Base-by-base conservation (phyloP, 768 basidiomycete genomes). In the Lentinula edodes region DNA sequence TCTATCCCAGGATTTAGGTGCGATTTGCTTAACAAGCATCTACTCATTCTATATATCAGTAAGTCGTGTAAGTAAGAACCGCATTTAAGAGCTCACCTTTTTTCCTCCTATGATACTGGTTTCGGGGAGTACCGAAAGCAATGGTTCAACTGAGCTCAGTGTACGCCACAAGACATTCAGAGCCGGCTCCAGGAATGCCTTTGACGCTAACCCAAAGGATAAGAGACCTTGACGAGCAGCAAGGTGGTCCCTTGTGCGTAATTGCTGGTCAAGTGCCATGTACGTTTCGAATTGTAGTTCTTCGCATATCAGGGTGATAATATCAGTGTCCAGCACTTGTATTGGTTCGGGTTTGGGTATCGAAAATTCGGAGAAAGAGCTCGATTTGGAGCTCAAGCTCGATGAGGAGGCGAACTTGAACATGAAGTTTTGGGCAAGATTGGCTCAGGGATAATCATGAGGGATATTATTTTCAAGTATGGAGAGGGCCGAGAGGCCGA, bases 241-340 rank as follows among this genome's bases (percentile, higher is more conserved):
- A 38, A 56, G 55, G 32, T 56, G 41, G 5, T 41, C 23, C 5
- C 15, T 45, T 12, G 41, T 56, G n/a, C 55, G 38, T 28, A 38
- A 43, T 56, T 43, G 55, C 18, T 39, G 55, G 43, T 56, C 55
- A 13, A 56, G 55, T 41, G 55, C 55, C 55, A 56, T 42, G 55
- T 41, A 56, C 39, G 55, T 41, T 6, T 28, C 55, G 38, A 28
- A 41, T 20, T 56, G 55, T 4, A 56, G 41, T 13, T 56, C 39
- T 18, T 56, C 55, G 41, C 55, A 56, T 42, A 56, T 56, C n/a
- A 56, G 41, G 12, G 23, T 16, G 23, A 56, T 56, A 4, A 56
- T 28, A 7, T 43, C n/a, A 42, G 18, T 38, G 41, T 56, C 55
- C 20, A 56, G 41, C n/a, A 10, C 41, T 13, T 56, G 55, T n/a